A percentile compares a stretch with the other conserved stretches of the same genome.
These are phyloP conservation scores for Rusavskia elegans DNA, from an alignment of 495 filamentous ascomycete genomes.

Conservation along the genomic window DNA sequence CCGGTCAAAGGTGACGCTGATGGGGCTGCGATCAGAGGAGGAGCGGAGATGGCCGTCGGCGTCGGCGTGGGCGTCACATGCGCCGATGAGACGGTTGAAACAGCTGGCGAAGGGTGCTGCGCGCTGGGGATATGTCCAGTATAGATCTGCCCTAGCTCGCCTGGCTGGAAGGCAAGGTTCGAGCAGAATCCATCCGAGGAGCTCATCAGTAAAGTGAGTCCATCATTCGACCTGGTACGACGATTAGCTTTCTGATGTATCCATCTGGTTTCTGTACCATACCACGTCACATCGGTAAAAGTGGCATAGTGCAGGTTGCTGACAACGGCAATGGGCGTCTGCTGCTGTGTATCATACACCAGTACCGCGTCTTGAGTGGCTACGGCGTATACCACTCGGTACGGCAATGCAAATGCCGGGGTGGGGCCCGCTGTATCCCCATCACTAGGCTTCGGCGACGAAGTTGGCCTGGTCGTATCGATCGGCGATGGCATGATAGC, in stretches of 20 bases:
- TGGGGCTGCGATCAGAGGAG: constrained; percentile 32
- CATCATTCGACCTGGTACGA: constrained; percentile 70
- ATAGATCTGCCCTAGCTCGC: constrained; percentile 80
- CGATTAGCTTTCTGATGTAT: not conserved
- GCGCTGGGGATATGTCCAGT: constrained; percentile 43
- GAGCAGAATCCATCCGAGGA: constrained; percentile 98
- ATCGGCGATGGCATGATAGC: constrained; percentile 19
- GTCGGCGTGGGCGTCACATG: constrained; percentile 50
- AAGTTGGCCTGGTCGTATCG: constrained; percentile 22
- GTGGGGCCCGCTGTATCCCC: constrained; percentile 34
- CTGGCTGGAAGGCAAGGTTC: constrained; percentile 63
- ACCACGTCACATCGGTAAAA: constrained; percentile 95
- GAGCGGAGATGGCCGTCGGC: constrained; percentile 46
- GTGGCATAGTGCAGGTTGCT: constrained; percentile 96
- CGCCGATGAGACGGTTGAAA: constrained; percentile 29
- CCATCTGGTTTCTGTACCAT: constrained; percentile 16
- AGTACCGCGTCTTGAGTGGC: constrained; percentile 95
- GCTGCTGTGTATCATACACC: constrained; percentile 94
- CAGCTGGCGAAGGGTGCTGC: constrained; percentile 24
- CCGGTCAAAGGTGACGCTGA: constrained; percentile 22
- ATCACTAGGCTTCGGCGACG: constrained; percentile 37
- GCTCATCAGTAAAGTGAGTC: constrained; percentile 80
- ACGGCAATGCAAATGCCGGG: constrained; percentile 68
- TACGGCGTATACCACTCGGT: constrained; percentile 92
- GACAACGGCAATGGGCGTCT: constrained; percentile 78